These are phyloP conservation scores for Neovahlkampfia damariscottae DNA, from an alignment of 78 protist species.

Conservation along the genomic window DNA sequence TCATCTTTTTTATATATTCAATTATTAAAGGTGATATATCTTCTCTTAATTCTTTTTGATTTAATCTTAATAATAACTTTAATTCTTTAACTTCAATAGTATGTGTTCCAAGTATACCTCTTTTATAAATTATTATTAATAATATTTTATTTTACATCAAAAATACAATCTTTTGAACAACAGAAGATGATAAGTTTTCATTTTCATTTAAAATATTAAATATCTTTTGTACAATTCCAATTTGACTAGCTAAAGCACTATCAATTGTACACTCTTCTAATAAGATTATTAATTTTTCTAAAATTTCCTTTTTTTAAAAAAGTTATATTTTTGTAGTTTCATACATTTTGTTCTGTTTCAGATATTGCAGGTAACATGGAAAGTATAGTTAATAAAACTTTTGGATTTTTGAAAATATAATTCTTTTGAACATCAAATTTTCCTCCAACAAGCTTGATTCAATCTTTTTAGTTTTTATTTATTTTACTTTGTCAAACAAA, in stretches of 20 bases:
- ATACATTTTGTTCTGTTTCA: not conserved
- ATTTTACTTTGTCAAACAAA: too few species aligned
- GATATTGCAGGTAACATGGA: too few species aligned
- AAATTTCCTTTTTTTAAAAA: not conserved
- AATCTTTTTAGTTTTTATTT: too few species aligned
- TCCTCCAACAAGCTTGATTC: conserved; percentile 2
- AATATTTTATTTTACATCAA: too few species aligned
- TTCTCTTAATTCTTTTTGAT: not conserved
- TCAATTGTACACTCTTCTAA: not conserved
- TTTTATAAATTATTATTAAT: not conserved
- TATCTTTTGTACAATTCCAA: not conserved
- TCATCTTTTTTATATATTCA: not conserved
- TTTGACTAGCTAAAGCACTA: not conserved
- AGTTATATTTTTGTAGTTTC: not conserved
- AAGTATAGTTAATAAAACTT: too few species aligned
- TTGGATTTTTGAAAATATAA: not conserved
- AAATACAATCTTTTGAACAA: too few species aligned
- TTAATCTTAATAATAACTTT: not conserved
- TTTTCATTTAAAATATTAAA: not conserved
- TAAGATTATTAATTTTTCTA: not conserved
- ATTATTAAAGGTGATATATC: not conserved
- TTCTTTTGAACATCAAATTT: not conserved
- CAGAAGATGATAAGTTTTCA: too few species aligned
- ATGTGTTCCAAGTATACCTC: not conserved
- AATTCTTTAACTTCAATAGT: not conserved